Evolutionary conservation across 148 eudicot species (phyloP), one percentile per base, ranked within the genome.

Genomic region (Silene uniflora): DNA sequence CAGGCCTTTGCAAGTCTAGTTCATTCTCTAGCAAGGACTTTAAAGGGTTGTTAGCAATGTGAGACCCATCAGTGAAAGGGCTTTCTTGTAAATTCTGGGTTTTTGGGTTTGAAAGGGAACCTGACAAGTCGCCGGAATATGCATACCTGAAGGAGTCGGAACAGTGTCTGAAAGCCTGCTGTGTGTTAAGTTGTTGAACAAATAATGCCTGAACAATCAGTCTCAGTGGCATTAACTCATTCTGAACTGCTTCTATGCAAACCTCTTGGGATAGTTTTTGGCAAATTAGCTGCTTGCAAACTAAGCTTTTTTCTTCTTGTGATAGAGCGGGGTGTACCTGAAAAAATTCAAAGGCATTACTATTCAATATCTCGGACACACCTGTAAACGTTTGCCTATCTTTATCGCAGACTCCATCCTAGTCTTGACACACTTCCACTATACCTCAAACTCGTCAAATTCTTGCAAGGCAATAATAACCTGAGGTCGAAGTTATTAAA

Each of bases 231-330:
- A 95, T 95, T 68, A 86, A 76, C 85, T 95, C 96, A 22, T 95
- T 92, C 75, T 88, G 97, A 11, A 95, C 97, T 47, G 97, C 99
- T 79, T 92, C 96, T 7, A 90, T 73, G 83, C 99, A 95, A n/a
- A 85, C 84, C 54, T 90, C 90, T 73, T 90, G 93, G 7, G 97
- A 92, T 35, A 95, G 80, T 72, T 90, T 95, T 67, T 90, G 97
- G 83, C 97, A 87, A 76, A 81, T 89, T 49, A 95, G 85, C 82
- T 90, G 81, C 75, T 88, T 91, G 88, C 99, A 92, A 0, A 92
- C 85, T 11, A 73, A 61, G 22, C 76, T 84, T 83, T 90, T 95
- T 46, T 90, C 96, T 1, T 95, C 97, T 77, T 87, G 97, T 69
- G 92, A 82, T 24, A 91, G 72, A 24, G 79, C 74, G 47, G 82